Conservation (phyloP, 2,329 filamentous ascomycete species). For the Fusarium sp. region DNA sequence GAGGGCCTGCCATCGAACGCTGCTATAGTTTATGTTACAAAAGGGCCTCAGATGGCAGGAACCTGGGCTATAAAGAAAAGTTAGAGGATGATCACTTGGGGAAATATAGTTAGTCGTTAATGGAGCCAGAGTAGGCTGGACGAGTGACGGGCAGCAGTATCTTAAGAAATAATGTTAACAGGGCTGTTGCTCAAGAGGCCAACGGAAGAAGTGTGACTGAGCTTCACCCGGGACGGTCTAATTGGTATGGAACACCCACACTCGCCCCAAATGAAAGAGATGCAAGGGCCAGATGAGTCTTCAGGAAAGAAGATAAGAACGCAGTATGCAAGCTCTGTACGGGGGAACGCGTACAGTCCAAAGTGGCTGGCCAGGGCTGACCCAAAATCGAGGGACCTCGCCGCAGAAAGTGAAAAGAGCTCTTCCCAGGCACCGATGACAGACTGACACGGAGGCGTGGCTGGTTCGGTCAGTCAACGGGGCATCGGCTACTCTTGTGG, state of each 20-base stretch:
- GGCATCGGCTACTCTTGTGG: conserved; percentile 9
- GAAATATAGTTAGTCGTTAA: neutral
- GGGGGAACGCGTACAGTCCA: conserved; percentile 8
- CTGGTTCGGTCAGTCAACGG: conserved; percentile 3
- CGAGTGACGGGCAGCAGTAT: conserved; percentile 3
- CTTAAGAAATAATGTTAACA: conserved; percentile 15
- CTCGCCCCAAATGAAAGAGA: neutral
- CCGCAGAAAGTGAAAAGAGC: neutral
- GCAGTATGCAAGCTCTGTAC: conserved; percentile 2
- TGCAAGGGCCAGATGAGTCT: conserved; percentile 24
- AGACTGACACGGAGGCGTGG: conserved; percentile 10
- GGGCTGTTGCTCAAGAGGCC: conserved; percentile 2
- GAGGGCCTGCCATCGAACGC: conserved; percentile 37
- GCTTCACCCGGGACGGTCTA: neutral
- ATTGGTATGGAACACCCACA: conserved; percentile 11
- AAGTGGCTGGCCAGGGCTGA: conserved; percentile 29
- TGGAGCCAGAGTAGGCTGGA: neutral
- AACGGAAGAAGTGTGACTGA: neutral
- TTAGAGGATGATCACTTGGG: neutral
- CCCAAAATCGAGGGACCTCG: conserved; percentile 9
- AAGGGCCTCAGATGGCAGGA: neutral
- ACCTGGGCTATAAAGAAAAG: neutral
- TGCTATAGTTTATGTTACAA: conserved; percentile 1
- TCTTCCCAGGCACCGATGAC: conserved; percentile 11
- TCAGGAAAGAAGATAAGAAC: conserved; percentile 6